Evolutionary conservation across 2,329 filamentous ascomycete genomes (phyloP), one percentile per base, ranked within the genome.

Genomic region (Penicillium palitans): DNA sequence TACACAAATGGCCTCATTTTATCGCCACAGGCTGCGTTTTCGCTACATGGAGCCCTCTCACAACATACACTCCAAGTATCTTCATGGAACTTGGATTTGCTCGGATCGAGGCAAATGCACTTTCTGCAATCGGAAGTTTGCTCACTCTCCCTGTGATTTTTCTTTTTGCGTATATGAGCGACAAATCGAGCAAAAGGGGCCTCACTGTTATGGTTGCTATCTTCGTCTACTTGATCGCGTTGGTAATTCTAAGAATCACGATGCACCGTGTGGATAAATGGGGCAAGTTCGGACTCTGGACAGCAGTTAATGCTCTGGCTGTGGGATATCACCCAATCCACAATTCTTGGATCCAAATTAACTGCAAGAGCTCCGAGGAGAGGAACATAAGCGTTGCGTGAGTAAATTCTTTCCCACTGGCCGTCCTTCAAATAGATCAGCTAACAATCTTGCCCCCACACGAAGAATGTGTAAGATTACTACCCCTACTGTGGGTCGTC

Each of bases 321-420:
- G 81, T 83, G 9, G 79, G 81, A 0, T 84, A 83, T 60, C 81
- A 84, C 66, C 81, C 81, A 0, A 74, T 81, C 0, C 80, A 83
- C 55, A 84, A 83, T 66, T 76, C 79, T 0, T 84, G 81, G 81
- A 70, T 81, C 19, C 80, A 83, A 64, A 68, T 83, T 7, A 84
- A 84, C 61, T 83, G 81, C 61, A 71, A 70, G 15, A 78, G 78
- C 19, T 65, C 78, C 0, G 68, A 76, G 5, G 81, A 83, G 65
- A 67, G 80, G 53, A 83, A 79, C 60, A 80, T 84, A 51, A 74
- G 72, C 21, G 77, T 84, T 47, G 80, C 81, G 73, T 81, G 63
- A 63, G 78, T 63, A 68, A 29, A 33, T 6, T 6, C 0, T 15
- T 5, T 12, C 46, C 24, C 33, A 4, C 10, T 17, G 12, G 33